Percentiles rank a stretch among this genome's conserved stretches.
These are phyloP conservation scores for Brettanomyces sp. DNA, from an alignment of 805 yeast genomes.

Conservation along the genomic window DNA sequence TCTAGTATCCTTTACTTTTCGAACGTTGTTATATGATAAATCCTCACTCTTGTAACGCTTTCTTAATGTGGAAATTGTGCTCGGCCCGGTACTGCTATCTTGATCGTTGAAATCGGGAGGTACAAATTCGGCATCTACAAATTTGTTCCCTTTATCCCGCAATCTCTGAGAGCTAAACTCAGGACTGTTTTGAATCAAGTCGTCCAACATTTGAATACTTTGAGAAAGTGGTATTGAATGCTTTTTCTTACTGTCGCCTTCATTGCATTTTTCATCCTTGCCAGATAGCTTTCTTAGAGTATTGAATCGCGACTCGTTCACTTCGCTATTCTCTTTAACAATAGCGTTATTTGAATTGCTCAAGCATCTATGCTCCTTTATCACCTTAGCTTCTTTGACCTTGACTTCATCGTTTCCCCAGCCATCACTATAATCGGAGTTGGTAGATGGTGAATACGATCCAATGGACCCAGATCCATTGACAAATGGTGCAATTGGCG, in stretches of 20 bases:
- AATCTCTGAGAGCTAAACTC: slow-evolving; percentile 2
- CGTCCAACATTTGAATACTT: slow-evolving; percentile 27
- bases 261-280: not conserved
- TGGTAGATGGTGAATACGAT: slow-evolving; percentile 18
- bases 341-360: too few relatives aligned
- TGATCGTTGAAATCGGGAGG: too few relatives aligned
- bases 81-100: too few relatives aligned
- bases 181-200: slow-evolving; percentile 14
- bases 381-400: not conserved
- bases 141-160: not conserved
- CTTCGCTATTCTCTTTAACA: too few relatives aligned
- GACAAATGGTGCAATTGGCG: slow-evolving; percentile 10
- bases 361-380: too few relatives aligned
- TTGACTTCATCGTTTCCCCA: too few relatives aligned
- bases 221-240: slow-evolving; percentile 3
- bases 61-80: slow-evolving; percentile 1
- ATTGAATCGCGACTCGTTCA: too few relatives aligned
- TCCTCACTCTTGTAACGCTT: not conserved
- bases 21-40: too few relatives aligned
- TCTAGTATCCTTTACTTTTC: too few relatives aligned
- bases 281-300: not conserved
- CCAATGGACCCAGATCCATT: slow-evolving; percentile 19
- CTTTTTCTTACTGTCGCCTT: not conserved
- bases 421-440: slow-evolving; percentile 5
- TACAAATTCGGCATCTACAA: slow-evolving; percentile 1